phyloP scores from a whole-genome alignment of 495 filamentous ascomycete species.

The Neurospora sp. region DNA sequence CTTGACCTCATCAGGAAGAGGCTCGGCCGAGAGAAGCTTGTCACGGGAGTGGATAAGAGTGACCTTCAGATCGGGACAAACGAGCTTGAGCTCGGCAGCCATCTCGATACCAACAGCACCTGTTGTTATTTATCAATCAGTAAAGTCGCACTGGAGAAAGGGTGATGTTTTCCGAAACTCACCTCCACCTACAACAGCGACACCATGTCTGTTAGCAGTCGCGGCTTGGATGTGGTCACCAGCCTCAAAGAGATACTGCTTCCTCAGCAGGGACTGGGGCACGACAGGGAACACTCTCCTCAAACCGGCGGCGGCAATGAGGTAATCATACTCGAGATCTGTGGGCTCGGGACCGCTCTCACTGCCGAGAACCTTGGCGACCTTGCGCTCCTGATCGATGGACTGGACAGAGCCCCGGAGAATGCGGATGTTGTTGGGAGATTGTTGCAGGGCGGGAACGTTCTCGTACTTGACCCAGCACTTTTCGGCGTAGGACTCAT shows the following conservation, averaged over 20 bases:
- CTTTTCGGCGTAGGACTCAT: constrained; percentile 41
- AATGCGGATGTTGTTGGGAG: constrained; percentile 33
- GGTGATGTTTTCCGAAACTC: neutral
- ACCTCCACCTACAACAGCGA: constrained; percentile 50
- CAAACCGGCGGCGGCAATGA: constrained; percentile 52
- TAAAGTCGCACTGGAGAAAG: neutral
- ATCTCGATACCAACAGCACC: constrained; percentile 66
- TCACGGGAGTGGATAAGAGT: constrained; percentile 58
- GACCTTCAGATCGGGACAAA: constrained; percentile 47
- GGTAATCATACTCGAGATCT: constrained; percentile 49
- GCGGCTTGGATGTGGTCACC: constrained; percentile 32
- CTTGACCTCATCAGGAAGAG: constrained; percentile 55
- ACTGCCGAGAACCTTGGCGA: constrained; percentile 31
- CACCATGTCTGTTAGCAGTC: constrained; percentile 32
- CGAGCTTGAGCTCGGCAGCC: constrained; percentile 53
- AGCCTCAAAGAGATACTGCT: constrained; percentile 48
- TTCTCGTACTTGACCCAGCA: constrained; percentile 53
- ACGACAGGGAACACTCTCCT: constrained; percentile 53
- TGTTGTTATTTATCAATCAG: constrained; percentile 10
- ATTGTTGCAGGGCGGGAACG: constrained; percentile 45
- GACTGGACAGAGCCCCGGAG: constrained; percentile 47
- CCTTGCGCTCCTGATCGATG: constrained; percentile 42
- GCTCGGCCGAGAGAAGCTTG: constrained; percentile 54
- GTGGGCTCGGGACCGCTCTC: constrained; percentile 14
- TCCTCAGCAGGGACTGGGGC: constrained; percentile 42